Conservation (phyloP, 176 grass and related monocot genomes). For the Triticum timopheevii region DNA sequence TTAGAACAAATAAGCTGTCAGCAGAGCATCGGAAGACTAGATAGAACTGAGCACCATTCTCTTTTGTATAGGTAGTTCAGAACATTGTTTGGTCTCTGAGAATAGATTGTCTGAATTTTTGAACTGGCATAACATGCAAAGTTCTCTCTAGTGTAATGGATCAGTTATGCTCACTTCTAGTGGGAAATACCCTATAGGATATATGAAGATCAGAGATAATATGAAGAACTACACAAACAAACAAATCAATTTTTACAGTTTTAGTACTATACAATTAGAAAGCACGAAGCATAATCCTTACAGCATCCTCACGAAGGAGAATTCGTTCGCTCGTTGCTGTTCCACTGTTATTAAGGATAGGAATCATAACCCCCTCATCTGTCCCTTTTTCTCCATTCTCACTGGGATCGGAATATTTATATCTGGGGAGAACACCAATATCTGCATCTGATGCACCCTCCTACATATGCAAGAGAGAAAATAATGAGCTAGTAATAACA, state of each 20-base stretch:
- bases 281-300: conserved; percentile 45
- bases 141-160: neutral
- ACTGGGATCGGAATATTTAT: conserved; percentile 65
- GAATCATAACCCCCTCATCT: conserved; percentile 88
- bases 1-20: conserved; percentile 25
- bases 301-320: conserved; percentile 82
- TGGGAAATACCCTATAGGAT: neutral
- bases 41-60: neutral
- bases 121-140: neutral
- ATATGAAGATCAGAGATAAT: neutral
- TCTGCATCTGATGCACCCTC: conserved; percentile 96
- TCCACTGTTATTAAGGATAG: conserved; percentile 71
- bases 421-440: conserved; percentile 80
- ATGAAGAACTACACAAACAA: neutral
- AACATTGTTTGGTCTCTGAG: neutral
- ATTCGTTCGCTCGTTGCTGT: conserved; percentile 66
- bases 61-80: neutral
- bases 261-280: neutral
- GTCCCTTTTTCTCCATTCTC: conserved; percentile 51
- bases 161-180: neutral
- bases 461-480: conserved; percentile 36
- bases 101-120: neutral
- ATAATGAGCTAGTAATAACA: conserved; percentile 13
- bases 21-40: neutral
- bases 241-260: neutral